Evolutionary conservation across 1,139 yeast species (phyloP), one percentile per base, ranked within the genome.

Genomic region (Saccharomycopsis hybrid): DNA sequence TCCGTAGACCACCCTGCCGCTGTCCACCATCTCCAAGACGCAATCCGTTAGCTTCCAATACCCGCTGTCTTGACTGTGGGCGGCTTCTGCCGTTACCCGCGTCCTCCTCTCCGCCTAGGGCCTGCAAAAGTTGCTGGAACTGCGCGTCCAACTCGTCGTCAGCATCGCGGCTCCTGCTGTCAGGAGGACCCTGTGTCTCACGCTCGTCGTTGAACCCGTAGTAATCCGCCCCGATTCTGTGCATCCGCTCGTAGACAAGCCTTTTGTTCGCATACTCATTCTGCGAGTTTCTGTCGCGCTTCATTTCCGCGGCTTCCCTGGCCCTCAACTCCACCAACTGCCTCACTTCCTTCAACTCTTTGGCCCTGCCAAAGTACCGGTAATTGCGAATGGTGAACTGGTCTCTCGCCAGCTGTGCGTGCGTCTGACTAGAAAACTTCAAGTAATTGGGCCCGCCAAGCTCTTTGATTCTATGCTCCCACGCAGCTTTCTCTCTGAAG

Each of bases 331-430:
- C 69, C 32, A 82, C 58, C 36, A 80, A 57, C 54, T 76, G 75
- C 54, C 77, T 74, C 3, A 84, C 90, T 57, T 87, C 96, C 0
- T 90, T 86, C 11, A 89, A 66, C 44, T 87, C 94, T 49, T 78
- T 73, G 0, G 96, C 96, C 45, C 96, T 66, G 0, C 97, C 97
- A 66, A 80, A 89, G 63, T 86, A 89, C 56, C 85, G 67, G 59
- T 79, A 80, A 1, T 89, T 86, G 47, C 78, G 68, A 13, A 70
- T 62, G 27, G 32, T 55, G 63, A 30, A 61, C 56, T 47, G 57
- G 4, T 60, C 62, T 42, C 55, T 55, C 25, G 56, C 55, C 25
- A 52, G 55, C 39, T 43, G 55, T 33, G 55, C 43, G 7, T 50
- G 47, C n/a, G 53, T 60, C 39, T 61, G 61, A n/a, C n/a, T n/a